A percentile compares a stretch with the other conserved stretches of the same genome.
Evolutionary conservation across 306 rosid genomes (phyloP).

Genomic region (Betula pendula): DNA sequence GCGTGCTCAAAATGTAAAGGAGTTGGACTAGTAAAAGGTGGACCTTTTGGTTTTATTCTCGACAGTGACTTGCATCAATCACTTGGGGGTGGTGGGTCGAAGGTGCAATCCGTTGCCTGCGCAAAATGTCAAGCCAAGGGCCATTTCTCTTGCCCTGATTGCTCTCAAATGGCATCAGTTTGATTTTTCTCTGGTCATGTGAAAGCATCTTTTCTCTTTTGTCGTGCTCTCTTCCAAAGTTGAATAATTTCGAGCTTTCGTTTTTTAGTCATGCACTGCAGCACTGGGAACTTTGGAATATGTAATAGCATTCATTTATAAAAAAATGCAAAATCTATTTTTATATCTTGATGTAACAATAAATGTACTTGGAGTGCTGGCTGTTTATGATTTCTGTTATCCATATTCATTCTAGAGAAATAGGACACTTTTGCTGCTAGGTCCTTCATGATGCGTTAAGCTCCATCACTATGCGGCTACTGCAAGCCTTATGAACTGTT

Average conservation of each 20-base stretch:
- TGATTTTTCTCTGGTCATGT: slow-evolving; percentile 4
- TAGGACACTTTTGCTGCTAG: no score
- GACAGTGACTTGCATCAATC: slow-evolving; percentile 51
- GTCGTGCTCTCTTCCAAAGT: background rate
- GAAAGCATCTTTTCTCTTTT: background rate
- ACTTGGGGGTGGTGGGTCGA: slow-evolving; percentile 40
- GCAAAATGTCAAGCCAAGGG: slow-evolving; percentile 70
- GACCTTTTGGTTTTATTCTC: slow-evolving; percentile 37
- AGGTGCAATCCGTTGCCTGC: slow-evolving; percentile 46
- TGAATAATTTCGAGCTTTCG: no score
- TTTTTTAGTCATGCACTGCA: background rate
- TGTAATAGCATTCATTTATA: background rate
- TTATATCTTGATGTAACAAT: no score
- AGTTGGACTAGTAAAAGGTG: slow-evolving; percentile 63
- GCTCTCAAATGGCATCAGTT: slow-evolving; percentile 40
- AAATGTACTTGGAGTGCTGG: no score
- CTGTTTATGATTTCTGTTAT: no score
- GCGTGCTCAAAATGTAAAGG: slow-evolving; percentile 79
- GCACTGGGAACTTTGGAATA: background rate
- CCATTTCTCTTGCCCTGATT: slow-evolving; percentile 72
- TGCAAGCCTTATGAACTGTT: no score
- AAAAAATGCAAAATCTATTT: no score
- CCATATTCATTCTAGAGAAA: no score
- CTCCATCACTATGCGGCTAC: no score
- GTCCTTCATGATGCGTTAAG: no score